These are phyloP conservation scores for Salvia sclarea DNA, from an alignment of 305 asterid genomes.

Conservation along the genomic window DNA sequence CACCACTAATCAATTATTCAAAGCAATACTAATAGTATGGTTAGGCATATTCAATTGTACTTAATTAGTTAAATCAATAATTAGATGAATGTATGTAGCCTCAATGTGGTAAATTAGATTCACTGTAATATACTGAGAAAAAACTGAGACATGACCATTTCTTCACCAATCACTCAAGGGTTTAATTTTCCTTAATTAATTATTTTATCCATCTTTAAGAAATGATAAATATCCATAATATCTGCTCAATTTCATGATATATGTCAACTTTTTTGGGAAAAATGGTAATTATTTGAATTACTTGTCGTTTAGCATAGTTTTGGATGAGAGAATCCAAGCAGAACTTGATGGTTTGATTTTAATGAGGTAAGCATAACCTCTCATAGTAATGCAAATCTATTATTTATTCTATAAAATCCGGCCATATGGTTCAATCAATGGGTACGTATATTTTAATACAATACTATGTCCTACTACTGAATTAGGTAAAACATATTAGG, in stretches of 20 bases:
- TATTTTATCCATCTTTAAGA: neutral
- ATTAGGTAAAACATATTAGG: neutral
- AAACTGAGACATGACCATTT: neutral
- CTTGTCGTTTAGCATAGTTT: too few species aligned
- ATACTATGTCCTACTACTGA: neutral
- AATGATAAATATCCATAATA: neutral
- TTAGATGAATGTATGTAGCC: constrained; percentile 15
- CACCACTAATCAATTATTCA: neutral
- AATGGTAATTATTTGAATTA: too few species aligned
- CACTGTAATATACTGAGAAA: neutral
- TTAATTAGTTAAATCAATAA: neutral
- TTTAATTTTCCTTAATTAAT: neutral
- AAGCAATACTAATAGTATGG: neutral
- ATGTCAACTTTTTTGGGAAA: too few species aligned
- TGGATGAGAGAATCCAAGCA: too few species aligned
- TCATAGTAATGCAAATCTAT: too few species aligned
- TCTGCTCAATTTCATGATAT: too few species aligned
- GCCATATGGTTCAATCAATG: neutral
- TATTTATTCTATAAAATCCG: neutral
- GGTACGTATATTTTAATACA: too few species aligned
- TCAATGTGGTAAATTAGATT: neutral
- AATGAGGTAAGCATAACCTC: too few species aligned
- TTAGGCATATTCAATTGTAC: neutral
- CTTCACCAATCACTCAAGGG: neutral
- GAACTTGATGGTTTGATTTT: too few species aligned